Base-by-base conservation (phyloP, 768 basidiomycete species). In the Imleria badia region DNA sequence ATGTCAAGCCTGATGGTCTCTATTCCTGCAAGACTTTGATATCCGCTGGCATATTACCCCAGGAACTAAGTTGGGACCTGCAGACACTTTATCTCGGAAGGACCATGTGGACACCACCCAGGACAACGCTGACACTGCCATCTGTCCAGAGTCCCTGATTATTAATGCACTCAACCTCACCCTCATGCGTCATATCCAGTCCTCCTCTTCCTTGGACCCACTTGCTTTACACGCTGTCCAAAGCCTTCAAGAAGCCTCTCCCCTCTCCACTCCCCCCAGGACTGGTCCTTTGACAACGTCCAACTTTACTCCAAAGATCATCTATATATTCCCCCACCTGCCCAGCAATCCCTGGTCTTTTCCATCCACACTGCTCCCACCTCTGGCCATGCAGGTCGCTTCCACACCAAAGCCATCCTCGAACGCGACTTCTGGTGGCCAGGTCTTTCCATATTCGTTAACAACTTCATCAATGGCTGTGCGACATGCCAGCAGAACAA, bases 381-480 rank as follows among this genome's bases (percentile, higher is more conserved):
- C n/a, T 9, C 8, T 5, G 41, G 22, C 3, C 41, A 43, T 29
- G 7, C 7, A 8, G 23, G 41, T 2, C 5, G 11, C 1, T 44
- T 44, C n/a, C 11, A 12, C 13, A 44, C 43, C 13, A 29, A 42
- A 12, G 19, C 22, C 7, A 1, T 42, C 29, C 6, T 40, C 8
- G 39, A 22, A 13, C n/a, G 17, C 0, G 15, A 47, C 0, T 35
- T 36, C 6, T 47, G 17, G 34, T 47, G 22, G 45, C 45, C 45
- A 3, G 13, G 33, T 0, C 34, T 47, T 0, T 0, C 22, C 3
- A n/a, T 5, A 0, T 36, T 22, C 9, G 13, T 35, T 6, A 1
- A 5, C 4, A 14, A 35, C 2, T 47, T 15, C 9, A 23, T 47
- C 5, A 2, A 13, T 17, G 34, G 33, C 0, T 47, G 22, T 26